These are phyloP conservation scores for Piromyces finnis DNA, from an alignment of 192 early-diverging fungal species.

Conservation along the genomic window DNA sequence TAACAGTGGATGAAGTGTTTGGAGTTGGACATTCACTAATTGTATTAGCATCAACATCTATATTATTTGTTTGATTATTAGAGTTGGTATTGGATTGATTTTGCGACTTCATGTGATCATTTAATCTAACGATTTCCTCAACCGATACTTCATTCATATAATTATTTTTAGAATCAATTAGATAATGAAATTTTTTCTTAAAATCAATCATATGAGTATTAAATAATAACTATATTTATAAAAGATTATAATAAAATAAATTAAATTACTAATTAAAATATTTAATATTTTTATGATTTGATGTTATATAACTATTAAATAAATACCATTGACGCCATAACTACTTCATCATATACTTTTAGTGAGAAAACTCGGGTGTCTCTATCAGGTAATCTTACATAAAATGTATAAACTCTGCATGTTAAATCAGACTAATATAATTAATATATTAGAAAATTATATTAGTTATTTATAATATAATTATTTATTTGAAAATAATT, in stretches of 20 bases:
- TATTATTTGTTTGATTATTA: not conserved
- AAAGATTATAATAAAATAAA: too few relatives aligned
- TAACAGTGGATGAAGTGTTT: not conserved
- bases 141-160: not conserved
- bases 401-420: slow-evolving; percentile 64
- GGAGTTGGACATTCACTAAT: not conserved
- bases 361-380: slow-evolving; percentile 54
- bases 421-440: slow-evolving; percentile 45
- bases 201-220: not conserved
- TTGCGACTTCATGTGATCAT: not conserved
- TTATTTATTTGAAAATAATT: too few relatives aligned
- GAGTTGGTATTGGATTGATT: not conserved
- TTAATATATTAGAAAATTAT: too few relatives aligned
- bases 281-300: too few relatives aligned
- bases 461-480: too few relatives aligned
- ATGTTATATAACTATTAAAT: too few relatives aligned
- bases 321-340: slow-evolving; percentile 53
- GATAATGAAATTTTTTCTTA: not conserved
- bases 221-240: not conserved
- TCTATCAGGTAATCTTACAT: slow-evolving; percentile 50
- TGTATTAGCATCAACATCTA: not conserved
- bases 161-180: not conserved
- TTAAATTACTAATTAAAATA: not conserved
- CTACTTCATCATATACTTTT: slow-evolving; percentile 75
- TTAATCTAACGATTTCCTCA: not conserved